Evolutionary conservation across 345 rosid species (phyloP), one percentile per base, ranked within the genome.

Genomic region (Combretum micranthum): DNA sequence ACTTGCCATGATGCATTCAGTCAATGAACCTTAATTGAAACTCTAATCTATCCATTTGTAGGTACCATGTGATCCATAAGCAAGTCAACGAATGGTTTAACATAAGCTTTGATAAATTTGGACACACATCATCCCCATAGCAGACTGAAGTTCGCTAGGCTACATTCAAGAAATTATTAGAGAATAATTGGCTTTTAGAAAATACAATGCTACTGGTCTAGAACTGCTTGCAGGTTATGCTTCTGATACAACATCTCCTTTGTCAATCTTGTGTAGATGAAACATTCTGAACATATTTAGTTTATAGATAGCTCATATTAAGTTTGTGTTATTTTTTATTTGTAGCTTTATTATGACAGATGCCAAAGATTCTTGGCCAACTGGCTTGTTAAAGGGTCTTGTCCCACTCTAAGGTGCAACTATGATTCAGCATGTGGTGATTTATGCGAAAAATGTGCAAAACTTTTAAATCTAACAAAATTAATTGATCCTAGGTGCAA

Each of bases 391-490:
- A 96, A 90, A 66, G 99, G 99, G 51, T 61, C 67, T 50, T 94
- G 99, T 66, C 99, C 99, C 13, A 59, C 59, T 42, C 82, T 69
- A 64, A 82, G 72, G 3, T 94, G 99, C 61, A 80, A 81, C 54
- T 77, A 87, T 66, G 90, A 73, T 44, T 87, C 92, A 74, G 99
- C 99, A 56, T 84, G 96, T 55, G 97, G 99, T 47, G 99, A 94
- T 70, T 97, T 90, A 43, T 94, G 97, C 70, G 99, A 94, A 44
- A 79, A 80, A 13, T 94, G 99, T 50, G 90, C 90, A 68, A 90
- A 87, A 67, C 84, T 94, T 56, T 72, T 90, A 73, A 87, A 90
- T 77, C 95, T 97, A 44, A 85, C 90, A 44, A 96, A 94, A 48
- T 70, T 94, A 48, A 87, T 68, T 71, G 88, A 83, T 66, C 97